These are phyloP conservation scores for Erysimum cheiranthoides DNA, from an alignment of 345 rosid genomes.

Conservation along the genomic window DNA sequence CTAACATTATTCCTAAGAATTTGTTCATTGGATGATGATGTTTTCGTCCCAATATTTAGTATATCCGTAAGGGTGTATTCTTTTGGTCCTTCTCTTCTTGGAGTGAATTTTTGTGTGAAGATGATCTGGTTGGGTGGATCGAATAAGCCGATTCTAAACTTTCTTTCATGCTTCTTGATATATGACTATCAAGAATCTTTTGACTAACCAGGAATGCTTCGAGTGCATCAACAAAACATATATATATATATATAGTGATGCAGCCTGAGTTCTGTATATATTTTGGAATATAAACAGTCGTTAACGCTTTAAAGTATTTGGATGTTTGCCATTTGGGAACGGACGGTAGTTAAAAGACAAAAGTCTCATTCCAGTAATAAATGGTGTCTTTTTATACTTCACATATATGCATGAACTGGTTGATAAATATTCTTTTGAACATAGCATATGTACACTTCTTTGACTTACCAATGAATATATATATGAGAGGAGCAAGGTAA, in stretches of 20 bases:
- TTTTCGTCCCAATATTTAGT: not conserved
- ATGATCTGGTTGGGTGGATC: not conserved
- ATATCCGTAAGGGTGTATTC: not conserved
- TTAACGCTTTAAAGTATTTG: not conserved
- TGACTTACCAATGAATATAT: not conserved
- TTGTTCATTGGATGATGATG: constrained; percentile 2
- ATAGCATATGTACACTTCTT: not conserved
- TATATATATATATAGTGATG: not conserved
- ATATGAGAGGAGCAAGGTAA: not conserved
- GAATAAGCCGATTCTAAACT: not conserved
- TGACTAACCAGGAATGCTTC: not conserved
- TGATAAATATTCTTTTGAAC: not conserved
- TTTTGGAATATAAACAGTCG: not conserved
- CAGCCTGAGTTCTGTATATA: not conserved
- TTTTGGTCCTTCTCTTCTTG: not conserved
- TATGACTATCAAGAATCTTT: not conserved
- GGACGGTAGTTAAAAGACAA: not conserved
- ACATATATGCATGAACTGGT: not conserved
- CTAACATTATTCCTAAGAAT: not conserved
- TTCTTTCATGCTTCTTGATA: not conserved
- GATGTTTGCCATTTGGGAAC: not conserved
- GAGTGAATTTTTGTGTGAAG: not conserved
- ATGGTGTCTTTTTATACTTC: not conserved
- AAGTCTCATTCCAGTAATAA: not conserved
- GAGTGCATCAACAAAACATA: not conserved